phyloP scores from a whole-genome alignment of 1,284 basidiomycete species.

The Rhodotorula sp. region DNA sequence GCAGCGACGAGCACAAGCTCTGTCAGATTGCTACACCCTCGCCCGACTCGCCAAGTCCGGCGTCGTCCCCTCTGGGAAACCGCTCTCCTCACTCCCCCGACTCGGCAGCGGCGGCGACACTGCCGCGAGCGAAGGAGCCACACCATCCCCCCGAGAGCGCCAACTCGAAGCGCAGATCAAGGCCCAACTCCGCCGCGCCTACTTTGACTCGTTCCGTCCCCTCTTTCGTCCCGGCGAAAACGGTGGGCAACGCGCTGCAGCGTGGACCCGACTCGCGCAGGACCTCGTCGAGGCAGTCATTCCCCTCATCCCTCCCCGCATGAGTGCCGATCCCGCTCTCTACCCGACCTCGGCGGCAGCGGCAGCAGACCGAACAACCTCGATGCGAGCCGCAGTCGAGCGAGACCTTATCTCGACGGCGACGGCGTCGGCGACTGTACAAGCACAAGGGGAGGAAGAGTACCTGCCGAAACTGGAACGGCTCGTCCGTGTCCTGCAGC shows the following conservation, averaged over 20 bases:
- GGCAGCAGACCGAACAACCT: not conserved
- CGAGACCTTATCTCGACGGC: not conserved
- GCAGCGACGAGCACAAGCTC: not conserved
- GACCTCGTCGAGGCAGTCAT: not conserved
- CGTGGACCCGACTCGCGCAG: not conserved
- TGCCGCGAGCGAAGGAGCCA: too few species aligned
- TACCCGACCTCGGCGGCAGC: not conserved
- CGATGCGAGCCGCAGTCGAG: not conserved
- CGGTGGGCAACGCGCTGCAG: not conserved
- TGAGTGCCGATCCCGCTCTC: not conserved
- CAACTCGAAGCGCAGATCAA: slow-evolving; percentile 52
- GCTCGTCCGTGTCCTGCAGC: slow-evolving; percentile 55
- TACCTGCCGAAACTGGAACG: not conserved
- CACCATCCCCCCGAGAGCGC: too few species aligned
- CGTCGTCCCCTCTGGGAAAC: slow-evolving; percentile 66
- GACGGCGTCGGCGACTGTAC: not conserved
- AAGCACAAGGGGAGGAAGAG: not conserved
- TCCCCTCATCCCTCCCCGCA: slow-evolving; percentile 12
- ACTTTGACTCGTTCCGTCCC: slow-evolving; percentile 61
- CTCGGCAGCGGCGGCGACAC: not conserved
- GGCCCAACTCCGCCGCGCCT: slow-evolving; percentile 63
- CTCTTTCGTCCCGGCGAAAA: slow-evolving; percentile 24
- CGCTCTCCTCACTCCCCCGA: slow-evolving; percentile 60
- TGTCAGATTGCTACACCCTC: slow-evolving; percentile 59
- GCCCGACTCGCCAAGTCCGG: slow-evolving; percentile 61